phyloP scores from a whole-genome alignment of 2,329 filamentous ascomycete species.

The Celoporthe dispersa region DNA sequence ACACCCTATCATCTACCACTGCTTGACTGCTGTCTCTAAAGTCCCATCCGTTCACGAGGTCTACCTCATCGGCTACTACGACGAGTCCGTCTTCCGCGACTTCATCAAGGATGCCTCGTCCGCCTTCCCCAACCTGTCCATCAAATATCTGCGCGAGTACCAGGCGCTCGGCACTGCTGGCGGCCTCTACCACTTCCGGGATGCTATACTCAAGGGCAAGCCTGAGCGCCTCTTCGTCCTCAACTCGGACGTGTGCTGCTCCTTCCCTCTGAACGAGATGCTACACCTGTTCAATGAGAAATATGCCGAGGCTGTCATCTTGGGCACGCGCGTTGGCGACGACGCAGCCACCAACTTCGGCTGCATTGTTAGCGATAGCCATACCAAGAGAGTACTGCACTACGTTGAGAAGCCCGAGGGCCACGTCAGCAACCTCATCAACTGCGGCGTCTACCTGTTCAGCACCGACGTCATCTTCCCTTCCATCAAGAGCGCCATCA shows the following conservation, averaged over 20 bases:
- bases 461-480: constrained; percentile 95
- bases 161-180: constrained; percentile 94
- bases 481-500: constrained; percentile 91
- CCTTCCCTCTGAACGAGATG: constrained; percentile 96
- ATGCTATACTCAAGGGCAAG: constrained; percentile 94
- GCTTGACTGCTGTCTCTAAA: constrained; percentile 87
- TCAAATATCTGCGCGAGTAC: constrained; percentile 98
- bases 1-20: constrained; percentile 98
- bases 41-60: constrained; percentile 93
- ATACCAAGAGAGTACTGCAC: constrained; percentile 94
- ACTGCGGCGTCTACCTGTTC: constrained; percentile 98
- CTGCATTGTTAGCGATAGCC: constrained; percentile 92
- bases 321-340: constrained; percentile 88
- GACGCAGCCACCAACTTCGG: constrained; percentile 96
- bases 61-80: constrained; percentile 98
- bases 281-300: constrained; percentile 91
- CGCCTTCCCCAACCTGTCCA: constrained; percentile 84
- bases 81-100: constrained; percentile 94
- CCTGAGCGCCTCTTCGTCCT: constrained; percentile 96
- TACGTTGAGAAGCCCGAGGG: constrained; percentile 99
- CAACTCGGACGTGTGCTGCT: constrained; percentile 98
- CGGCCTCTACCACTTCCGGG: constrained; percentile 97
- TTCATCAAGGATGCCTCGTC: constrained; percentile 91
- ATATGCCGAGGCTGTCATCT: constrained; percentile 93
- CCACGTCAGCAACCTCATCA: constrained; percentile 97